A percentile compares a stretch with the other conserved stretches of the same genome.
Evolutionary conservation across 768 basidiomycete genomes (phyloP).

Genomic region (Tylopilus rubrobrunneus): DNA sequence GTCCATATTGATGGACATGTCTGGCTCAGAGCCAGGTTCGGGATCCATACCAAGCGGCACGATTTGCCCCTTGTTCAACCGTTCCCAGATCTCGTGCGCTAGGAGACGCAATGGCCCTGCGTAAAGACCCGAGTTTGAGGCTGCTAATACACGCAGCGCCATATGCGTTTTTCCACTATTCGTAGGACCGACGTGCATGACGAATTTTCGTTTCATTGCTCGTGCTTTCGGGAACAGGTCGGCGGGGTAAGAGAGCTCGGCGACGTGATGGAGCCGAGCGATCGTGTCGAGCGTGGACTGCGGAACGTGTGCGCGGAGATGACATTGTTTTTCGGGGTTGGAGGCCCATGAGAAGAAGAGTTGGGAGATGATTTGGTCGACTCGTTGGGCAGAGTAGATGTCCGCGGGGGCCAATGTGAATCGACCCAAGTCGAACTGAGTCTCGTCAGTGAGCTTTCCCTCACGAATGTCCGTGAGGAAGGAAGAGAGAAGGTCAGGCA

Average conservation of each 20-base stretch:
- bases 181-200: constrained; percentile 96
- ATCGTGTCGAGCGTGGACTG: constrained; percentile 37
- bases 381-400: constrained; percentile 18
- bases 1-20: constrained; percentile 34
- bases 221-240: constrained; percentile 55
- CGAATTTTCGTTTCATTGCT: constrained; percentile 63
- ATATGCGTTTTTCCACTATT: constrained; percentile 97
- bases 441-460: constrained; percentile 25
- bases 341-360: constrained; percentile 58
- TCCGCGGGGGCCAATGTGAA: constrained; percentile 37
- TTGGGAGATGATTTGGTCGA: constrained; percentile 50
- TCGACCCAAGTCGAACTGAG: constrained; percentile 38
- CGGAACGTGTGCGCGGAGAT: constrained; percentile 27
- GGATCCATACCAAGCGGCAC: constrained; percentile 62
- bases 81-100: constrained; percentile 91
- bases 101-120: constrained; percentile 90
- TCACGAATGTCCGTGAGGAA: constrained; percentile 39
- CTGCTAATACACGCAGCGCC: constrained; percentile 84
- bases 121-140: constrained; percentile 71
- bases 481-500: constrained; percentile 37
- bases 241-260: constrained; percentile 43
- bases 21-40: constrained; percentile 35
- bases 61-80: constrained; percentile 88
- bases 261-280: constrained; percentile 33
- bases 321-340: constrained; percentile 25